A percentile compares a stretch with the other conserved stretches of the same genome.
phyloP scores from a whole-genome alignment of 2,329 filamentous ascomycete species.

The Curvularia sp. region DNA sequence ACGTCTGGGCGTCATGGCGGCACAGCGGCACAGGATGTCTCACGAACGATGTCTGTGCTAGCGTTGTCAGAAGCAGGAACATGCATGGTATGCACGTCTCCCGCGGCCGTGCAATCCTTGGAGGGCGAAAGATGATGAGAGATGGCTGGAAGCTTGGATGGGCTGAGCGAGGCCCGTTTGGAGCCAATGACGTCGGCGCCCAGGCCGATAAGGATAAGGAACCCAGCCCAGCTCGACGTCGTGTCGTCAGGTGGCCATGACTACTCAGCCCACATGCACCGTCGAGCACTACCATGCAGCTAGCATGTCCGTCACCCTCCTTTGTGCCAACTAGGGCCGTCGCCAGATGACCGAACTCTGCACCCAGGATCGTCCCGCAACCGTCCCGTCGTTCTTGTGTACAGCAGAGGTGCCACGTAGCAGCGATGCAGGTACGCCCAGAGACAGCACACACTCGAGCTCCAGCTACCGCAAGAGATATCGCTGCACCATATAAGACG shows the following conservation, averaged over 20 bases:
- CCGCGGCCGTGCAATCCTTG: constrained; percentile 26
- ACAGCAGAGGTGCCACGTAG: constrained; percentile 50
- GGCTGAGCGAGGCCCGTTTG: constrained; percentile 3
- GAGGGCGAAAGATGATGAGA: constrained; percentile 8
- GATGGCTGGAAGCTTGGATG: constrained; percentile 15
- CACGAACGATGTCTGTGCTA: constrained; percentile 15
- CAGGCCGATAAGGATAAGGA: constrained; percentile 36
- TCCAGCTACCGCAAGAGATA: constrained; percentile 30
- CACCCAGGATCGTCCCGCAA: constrained; percentile 49
- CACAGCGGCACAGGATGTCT: constrained; percentile 17
- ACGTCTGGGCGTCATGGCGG: constrained; percentile 17
- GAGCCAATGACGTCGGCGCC: constrained; percentile 33
- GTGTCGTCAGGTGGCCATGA: constrained; percentile 27
- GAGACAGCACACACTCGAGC: constrained; percentile 37
- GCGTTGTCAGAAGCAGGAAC: constrained; percentile 24
- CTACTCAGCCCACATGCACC: constrained; percentile 6
- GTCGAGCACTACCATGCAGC: constrained; percentile 35
- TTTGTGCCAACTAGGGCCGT: constrained; percentile 28
- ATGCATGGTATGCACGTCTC: constrained; percentile 11
- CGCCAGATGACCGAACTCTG: constrained; percentile 34
- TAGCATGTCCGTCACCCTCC: constrained; percentile 37
- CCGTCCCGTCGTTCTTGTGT: constrained; percentile 45
- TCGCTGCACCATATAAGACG: constrained; percentile 36
- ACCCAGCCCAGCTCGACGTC: constrained; percentile 16
- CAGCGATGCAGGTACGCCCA: constrained; percentile 44